These are phyloP conservation scores for Plantago coronopus DNA, from an alignment of 305 asterid genomes.

Conservation along the genomic window DNA sequence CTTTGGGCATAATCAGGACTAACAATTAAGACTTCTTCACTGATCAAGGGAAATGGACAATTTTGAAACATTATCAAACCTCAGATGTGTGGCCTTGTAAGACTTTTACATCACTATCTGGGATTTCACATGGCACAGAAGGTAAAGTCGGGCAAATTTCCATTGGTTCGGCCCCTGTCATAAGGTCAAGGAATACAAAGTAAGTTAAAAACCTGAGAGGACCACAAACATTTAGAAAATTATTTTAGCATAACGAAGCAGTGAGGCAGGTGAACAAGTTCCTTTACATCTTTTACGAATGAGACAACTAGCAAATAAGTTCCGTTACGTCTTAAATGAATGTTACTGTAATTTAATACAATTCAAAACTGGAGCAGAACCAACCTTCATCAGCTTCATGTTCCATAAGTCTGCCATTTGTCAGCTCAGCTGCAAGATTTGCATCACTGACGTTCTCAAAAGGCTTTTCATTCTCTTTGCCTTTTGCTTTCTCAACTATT, in stretches of 20 bases:
- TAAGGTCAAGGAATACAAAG: conserved; percentile 23
- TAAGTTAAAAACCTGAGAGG: conserved; percentile 20
- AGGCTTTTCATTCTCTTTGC: conserved; percentile 62
- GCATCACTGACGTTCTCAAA: conserved; percentile 46
- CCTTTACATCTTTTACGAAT: background rate
- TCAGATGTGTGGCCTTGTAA: conserved; percentile 96
- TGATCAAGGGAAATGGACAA: conserved; percentile 8
- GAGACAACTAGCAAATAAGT: background rate
- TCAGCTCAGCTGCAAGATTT: conserved; percentile 46
- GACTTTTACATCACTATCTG: conserved; percentile 58
- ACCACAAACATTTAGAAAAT: conserved; percentile 12
- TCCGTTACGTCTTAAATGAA: background rate
- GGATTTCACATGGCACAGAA: conserved; percentile 64
- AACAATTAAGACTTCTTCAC: conserved; percentile 6
- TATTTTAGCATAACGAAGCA: too few species aligned
- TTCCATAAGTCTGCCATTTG: conserved; percentile 44
- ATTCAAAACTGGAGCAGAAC: conserved; percentile 15
- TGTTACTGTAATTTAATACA: conserved; percentile 4
- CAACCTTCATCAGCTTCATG: conserved; percentile 65
- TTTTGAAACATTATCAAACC: conserved; percentile 42
- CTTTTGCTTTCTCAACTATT: conserved; percentile 33
- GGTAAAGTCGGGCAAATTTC: conserved; percentile 58
- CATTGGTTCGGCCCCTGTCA: conserved; percentile 83
- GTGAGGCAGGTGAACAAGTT: too few species aligned
- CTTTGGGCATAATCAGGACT: conserved; percentile 15